These are phyloP conservation scores for Lentinus brumalis DNA, from an alignment of 768 basidiomycete genomes.

Conservation along the genomic window DNA sequence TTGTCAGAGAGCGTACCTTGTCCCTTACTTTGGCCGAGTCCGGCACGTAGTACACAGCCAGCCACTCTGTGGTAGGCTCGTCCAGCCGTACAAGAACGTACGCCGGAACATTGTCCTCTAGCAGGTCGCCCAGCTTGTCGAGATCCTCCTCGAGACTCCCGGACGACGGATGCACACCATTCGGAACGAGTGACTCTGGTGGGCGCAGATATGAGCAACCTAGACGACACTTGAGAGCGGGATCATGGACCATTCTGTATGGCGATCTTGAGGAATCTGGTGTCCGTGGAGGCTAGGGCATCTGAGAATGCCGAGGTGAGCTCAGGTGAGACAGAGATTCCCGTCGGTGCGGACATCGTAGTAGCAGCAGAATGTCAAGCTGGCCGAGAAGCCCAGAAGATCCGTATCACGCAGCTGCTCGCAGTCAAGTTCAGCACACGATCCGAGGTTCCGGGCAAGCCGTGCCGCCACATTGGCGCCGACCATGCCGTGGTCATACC, in stretches of 20 bases:
- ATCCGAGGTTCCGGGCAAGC: background rate
- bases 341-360: constrained; percentile 75
- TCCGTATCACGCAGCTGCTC: background rate
- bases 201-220: constrained; percentile 21
- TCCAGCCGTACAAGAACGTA: constrained; percentile 75
- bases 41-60: constrained; percentile 79
- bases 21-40: constrained; percentile 78
- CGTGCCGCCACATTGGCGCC: background rate
- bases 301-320: constrained; percentile 59
- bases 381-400: background rate
- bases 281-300: constrained; percentile 49
- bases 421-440: background rate
- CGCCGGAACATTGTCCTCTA: constrained; percentile 66
- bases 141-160: constrained; percentile 68
- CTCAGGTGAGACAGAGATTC: constrained; percentile 63
- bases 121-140: constrained; percentile 51
- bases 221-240: constrained; percentile 14
- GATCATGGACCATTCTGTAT: constrained; percentile 68
- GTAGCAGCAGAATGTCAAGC: background rate
- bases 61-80: constrained; percentile 63
- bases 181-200: constrained; percentile 70
- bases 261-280: constrained; percentile 76
- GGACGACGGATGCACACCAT: constrained; percentile 47
- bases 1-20: constrained; percentile 53
- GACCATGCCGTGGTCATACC: background rate